Conservation (phyloP, 2,329 filamentous ascomycete species). For the Xylogone sp. region DNA sequence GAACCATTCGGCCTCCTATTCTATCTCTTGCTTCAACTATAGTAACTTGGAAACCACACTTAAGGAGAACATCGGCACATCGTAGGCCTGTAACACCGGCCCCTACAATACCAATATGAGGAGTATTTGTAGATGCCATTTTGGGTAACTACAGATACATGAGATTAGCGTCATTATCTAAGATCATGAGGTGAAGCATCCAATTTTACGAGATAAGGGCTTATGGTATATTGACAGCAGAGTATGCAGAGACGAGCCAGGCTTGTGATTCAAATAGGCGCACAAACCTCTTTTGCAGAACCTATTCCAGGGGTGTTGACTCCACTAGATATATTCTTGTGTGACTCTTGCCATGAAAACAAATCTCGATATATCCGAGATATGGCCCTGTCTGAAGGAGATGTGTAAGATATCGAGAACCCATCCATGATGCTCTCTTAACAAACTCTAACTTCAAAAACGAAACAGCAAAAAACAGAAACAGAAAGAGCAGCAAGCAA, state of each 20-base stretch:
- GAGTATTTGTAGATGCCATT: neutral
- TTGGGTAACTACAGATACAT: neutral
- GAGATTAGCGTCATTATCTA: neutral
- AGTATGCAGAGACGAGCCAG: too few relatives aligned
- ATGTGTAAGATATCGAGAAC: conserved; percentile 19
- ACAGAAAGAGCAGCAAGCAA: neutral
- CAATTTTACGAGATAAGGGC: too few relatives aligned
- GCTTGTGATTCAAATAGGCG: neutral
- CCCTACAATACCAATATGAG: conserved; percentile 42
- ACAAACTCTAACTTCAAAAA: neutral
- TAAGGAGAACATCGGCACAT: conserved; percentile 51
- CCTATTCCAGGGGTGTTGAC: neutral
- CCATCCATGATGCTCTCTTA: conserved; percentile 10
- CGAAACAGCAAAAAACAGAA: neutral
- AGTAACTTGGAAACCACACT: conserved; percentile 49
- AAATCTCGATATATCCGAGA: conserved; percentile 22
- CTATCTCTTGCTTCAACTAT: conserved; percentile 54
- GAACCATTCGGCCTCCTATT: conserved; percentile 42
- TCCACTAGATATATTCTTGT: neutral
- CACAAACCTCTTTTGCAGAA: neutral
- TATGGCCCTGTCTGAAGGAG: conserved; percentile 13
- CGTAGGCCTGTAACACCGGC: conserved; percentile 54
- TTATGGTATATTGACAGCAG: too few relatives aligned
- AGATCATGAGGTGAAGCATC: too few relatives aligned
- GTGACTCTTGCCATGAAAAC: conserved; percentile 8